Base-by-base conservation (phyloP, 805 yeast genomes). In the Candida boidinii region DNA sequence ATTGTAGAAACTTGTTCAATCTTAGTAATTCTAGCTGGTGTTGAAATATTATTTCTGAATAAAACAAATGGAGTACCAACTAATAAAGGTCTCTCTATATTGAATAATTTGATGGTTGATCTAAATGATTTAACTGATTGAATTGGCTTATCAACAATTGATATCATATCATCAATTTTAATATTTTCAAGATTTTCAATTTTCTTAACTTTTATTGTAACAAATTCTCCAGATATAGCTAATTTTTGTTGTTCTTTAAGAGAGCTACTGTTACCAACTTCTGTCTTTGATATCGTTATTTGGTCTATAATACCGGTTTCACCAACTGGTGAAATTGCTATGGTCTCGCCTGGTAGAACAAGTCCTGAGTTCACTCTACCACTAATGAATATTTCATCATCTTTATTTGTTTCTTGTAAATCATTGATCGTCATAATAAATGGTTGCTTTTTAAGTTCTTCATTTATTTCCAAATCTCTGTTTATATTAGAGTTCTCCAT, bases 11-110 rank as follows among this genome's bases (percentile, higher is more conserved):
- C 28, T 39, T 60, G 44, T 36, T 55, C 40, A 43, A 76, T 66
- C 38, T 68, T 68, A 27, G 64, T 48, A 15, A 87, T 59, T 41
- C 77, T 70, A 4, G 86, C 86, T 2, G 92, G 84, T 26, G 74
- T 72, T 27, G 79, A 75, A 17, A 75, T 67, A 36, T 84, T 77
- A 40, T 88, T 87, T 39, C 88, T 68, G 56, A 87, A 86, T 33
- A 85, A 53, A 26, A 85, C 71, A 42, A 86, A 68, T 26, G 88
- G 79, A 0, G 94, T 68, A 7, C 96, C 96, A 11, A 79, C 76
- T 26, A 87, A 58, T 29, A 87, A 56, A 1, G 96, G 96, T 42
- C 83, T 67, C 23, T 66, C 66, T 13, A 7, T 24, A 36, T 80
- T 80, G 43, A 90, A 90, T 5, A 79, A 62, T 26, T 68, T 60